Conservation (phyloP, 1,139 yeast genomes). For the Groenewaldozyma sp. region DNA sequence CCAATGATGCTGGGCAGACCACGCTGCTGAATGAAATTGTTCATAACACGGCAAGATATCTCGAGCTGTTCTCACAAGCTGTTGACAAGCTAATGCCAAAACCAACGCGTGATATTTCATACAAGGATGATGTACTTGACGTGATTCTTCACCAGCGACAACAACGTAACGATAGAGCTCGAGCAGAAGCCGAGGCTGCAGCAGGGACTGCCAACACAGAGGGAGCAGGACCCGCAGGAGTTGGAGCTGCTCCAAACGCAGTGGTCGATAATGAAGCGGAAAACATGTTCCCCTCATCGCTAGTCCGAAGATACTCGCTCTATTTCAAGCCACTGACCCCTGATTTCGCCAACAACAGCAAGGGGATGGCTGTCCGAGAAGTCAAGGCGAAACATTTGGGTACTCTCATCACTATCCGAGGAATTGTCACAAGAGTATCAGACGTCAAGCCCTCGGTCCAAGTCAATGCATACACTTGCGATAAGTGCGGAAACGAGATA, state of each 20-base stretch:
- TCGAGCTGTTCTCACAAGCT: slow-evolving; percentile 64
- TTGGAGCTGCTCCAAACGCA: slow-evolving; percentile 21
- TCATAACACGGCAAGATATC: slow-evolving; percentile 68
- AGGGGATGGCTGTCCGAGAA: slow-evolving; percentile 71
- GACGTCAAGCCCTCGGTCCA: slow-evolving; percentile 91
- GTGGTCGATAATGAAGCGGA: slow-evolving; percentile 24
- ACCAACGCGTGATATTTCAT: slow-evolving; percentile 67
- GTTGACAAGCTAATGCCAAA: slow-evolving; percentile 78
- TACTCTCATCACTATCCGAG: slow-evolving; percentile 78
- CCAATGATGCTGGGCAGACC: slow-evolving; percentile 22
- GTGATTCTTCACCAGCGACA: slow-evolving; percentile 86
- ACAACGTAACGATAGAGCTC: slow-evolving; percentile 65
- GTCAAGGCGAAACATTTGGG: slow-evolving; percentile 81
- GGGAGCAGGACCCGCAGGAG: slow-evolving; percentile 36
- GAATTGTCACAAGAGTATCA: slow-evolving; percentile 89
- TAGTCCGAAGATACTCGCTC: slow-evolving; percentile 77
- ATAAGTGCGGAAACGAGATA: slow-evolving; percentile 91
- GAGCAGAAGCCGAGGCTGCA: slow-evolving; percentile 57
- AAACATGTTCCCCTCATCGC: slow-evolving; percentile 65
- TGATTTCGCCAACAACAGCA: slow-evolving; percentile 20
- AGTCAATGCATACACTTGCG: slow-evolving; percentile 95
- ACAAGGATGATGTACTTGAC: slow-evolving; percentile 85
- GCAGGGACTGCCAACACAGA: slow-evolving; percentile 23
- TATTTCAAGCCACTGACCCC: slow-evolving; percentile 74
- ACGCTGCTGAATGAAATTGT: slow-evolving; percentile 48